These are phyloP conservation scores for Diutina catenulata DNA, from an alignment of 1,139 yeast genomes.

Conservation along the genomic window DNA sequence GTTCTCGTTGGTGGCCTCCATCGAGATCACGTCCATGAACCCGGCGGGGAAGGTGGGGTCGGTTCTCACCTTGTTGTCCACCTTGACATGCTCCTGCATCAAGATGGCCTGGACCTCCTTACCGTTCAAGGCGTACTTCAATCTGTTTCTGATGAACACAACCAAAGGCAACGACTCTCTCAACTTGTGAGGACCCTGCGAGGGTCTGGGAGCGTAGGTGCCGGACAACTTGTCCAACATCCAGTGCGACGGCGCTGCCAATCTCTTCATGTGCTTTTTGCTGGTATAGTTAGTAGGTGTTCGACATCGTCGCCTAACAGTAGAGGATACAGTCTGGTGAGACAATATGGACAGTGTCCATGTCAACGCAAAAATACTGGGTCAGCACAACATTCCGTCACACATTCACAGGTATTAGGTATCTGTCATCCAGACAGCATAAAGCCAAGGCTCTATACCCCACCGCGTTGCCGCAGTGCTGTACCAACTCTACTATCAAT, in stretches of 20 bases:
- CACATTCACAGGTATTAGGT: constrained; percentile 6
- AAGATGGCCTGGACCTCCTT: constrained; percentile 98
- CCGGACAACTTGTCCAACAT: constrained; percentile 99
- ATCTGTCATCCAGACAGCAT: constrained; percentile 4
- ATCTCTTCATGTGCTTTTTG: constrained; percentile 96
- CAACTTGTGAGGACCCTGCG: constrained; percentile 99
- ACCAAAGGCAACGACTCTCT: constrained; percentile 98
- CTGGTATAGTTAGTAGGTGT: constrained; percentile 32
- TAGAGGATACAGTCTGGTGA: too few species aligned
- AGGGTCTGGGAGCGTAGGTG: constrained; percentile 98
- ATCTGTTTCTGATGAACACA: constrained; percentile 97
- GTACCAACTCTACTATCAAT: constrained; percentile 14
- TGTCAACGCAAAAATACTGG: too few species aligned
- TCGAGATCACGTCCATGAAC: constrained; percentile 95
- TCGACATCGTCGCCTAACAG: too few species aligned
- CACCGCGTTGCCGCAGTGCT: constrained; percentile 3
- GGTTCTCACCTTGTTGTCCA: constrained; percentile 98
- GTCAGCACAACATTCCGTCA: too few species aligned
- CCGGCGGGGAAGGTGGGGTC: constrained; percentile 99
- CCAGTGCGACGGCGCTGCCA: constrained; percentile 99
- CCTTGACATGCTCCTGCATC: constrained; percentile 99
- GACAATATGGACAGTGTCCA: too few species aligned
- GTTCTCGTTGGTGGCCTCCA: constrained; percentile 98
- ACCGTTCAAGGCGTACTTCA: constrained; percentile 98
- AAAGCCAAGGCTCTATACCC: constrained; percentile 7